phyloP scores from a whole-genome alignment of 2,329 filamentous ascomycete species.

The Fusarium secorum region DNA sequence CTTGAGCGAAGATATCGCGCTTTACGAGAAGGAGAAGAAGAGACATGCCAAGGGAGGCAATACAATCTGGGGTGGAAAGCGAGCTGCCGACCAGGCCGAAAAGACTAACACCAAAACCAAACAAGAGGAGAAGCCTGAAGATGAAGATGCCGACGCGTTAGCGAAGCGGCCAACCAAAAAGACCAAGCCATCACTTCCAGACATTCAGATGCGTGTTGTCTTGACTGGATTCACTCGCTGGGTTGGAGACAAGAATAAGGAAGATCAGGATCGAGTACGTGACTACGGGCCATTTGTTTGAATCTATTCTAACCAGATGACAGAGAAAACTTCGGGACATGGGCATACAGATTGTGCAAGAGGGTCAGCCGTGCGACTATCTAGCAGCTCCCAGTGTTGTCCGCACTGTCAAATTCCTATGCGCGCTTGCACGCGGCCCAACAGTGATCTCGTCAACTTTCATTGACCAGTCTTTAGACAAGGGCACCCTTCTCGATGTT shows the following conservation, averaged over 20 bases:
- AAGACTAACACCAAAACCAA: constrained; percentile 57
- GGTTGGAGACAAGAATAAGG: constrained; percentile 75
- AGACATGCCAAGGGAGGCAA: constrained; percentile 61
- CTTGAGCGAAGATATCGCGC: constrained; percentile 81
- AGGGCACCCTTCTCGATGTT: constrained; percentile 69
- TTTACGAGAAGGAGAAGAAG: constrained; percentile 95
- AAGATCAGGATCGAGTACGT: constrained; percentile 82
- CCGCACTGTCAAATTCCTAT: constrained; percentile 92
- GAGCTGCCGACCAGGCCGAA: constrained; percentile 66
- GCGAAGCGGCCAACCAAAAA: constrained; percentile 66
- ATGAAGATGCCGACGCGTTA: constrained; percentile 55
- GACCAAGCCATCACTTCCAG: constrained; percentile 65
- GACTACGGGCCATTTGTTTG: background rate
- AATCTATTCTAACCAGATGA: constrained; percentile 27
- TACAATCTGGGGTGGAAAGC: constrained; percentile 68
- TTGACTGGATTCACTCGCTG: constrained; percentile 87
- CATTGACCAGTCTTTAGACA: constrained; percentile 77
- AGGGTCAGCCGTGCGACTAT: constrained; percentile 80
- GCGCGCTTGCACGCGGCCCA: constrained; percentile 82
- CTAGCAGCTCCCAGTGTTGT: constrained; percentile 87
- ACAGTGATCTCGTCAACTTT: constrained; percentile 79
- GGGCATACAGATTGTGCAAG: constrained; percentile 81
- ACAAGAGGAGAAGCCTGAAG: constrained; percentile 56
- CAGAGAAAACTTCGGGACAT: constrained; percentile 83
- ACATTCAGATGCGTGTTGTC: constrained; percentile 77